These are phyloP conservation scores for Sophora flavescens DNA, from an alignment of 306 rosid species.

Conservation along the genomic window DNA sequence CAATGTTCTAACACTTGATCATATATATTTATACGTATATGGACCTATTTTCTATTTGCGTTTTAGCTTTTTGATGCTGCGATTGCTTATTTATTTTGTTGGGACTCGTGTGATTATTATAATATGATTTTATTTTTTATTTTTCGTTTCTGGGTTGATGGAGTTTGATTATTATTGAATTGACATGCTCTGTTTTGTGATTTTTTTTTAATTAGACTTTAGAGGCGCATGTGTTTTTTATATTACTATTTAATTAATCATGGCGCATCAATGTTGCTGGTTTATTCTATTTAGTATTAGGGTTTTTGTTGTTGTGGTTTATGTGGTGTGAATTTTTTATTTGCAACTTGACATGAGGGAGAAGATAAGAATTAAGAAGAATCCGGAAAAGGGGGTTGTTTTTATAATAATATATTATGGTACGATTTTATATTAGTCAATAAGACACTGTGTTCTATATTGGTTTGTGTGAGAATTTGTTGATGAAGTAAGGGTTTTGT, in stretches of 20 bases:
- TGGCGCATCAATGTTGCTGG: background rate
- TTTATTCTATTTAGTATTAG: slow-evolving; percentile 28
- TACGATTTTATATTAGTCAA: background rate
- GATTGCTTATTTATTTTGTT: background rate
- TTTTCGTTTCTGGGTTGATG: slow-evolving; percentile 3
- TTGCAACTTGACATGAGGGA: slow-evolving; percentile 37
- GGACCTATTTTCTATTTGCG: background rate
- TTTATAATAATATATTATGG: background rate
- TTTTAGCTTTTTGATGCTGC: background rate
- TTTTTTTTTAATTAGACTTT: background rate
- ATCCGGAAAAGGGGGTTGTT: background rate
- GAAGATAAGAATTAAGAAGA: background rate
- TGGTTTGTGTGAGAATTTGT: slow-evolving; percentile 22
- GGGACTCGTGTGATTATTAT: background rate
- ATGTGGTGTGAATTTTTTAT: slow-evolving; percentile 24
- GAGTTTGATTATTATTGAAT: background rate
- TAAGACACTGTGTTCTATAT: background rate
- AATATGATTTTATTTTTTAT: background rate
- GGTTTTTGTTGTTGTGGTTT: background rate
- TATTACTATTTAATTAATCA: background rate
- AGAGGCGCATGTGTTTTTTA: background rate
- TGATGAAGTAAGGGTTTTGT: background rate
- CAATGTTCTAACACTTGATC: background rate
- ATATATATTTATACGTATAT: too few species aligned
- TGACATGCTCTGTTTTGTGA: slow-evolving; percentile 20